Conservation (phyloP, 352 stramenopile genomes). For the Thraustochytrium striatum region DNA sequence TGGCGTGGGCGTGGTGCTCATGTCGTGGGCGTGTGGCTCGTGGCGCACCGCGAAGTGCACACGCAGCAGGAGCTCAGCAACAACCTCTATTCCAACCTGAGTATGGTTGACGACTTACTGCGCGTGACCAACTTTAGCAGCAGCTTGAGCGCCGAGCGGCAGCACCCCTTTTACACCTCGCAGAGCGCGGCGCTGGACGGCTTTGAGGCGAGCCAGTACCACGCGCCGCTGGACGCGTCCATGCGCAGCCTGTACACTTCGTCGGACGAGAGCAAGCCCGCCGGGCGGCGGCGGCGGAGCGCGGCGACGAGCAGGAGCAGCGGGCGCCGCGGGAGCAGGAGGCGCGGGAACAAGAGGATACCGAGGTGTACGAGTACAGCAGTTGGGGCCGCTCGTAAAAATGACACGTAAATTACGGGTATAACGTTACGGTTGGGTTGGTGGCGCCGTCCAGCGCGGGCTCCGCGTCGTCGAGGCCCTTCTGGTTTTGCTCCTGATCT, state of each 20-base stretch:
- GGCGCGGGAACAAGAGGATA: too few species aligned
- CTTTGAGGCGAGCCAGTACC: neutral
- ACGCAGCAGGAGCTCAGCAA: slow-evolving; percentile 42
- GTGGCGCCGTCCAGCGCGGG: too few species aligned
- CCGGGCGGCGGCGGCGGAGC: too few species aligned
- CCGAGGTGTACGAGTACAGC: too few species aligned
- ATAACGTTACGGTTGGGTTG: too few species aligned
- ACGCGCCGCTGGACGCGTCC: neutral
- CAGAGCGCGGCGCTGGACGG: neutral
- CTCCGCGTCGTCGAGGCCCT: too few species aligned
- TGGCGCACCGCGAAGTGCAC: slow-evolving; percentile 36
- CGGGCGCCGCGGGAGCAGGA: too few species aligned
- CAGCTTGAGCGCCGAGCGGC: neutral
- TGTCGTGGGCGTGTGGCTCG: slow-evolving; percentile 17
- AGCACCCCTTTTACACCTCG: neutral
- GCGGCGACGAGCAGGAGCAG: too few species aligned
- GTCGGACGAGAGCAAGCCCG: too few species aligned
- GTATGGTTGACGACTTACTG: slow-evolving; percentile 17
- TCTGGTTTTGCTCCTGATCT: too few species aligned
- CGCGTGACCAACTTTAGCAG: slow-evolving; percentile 12
- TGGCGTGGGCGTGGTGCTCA: neutral
- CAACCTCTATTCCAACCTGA: slow-evolving; percentile 31
- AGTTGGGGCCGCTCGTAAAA: too few species aligned
- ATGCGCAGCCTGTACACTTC: neutral
- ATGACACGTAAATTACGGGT: too few species aligned